phyloP scores from a whole-genome alignment of 352 stramenopile genomes.

The Pythium rishiriense region DNA sequence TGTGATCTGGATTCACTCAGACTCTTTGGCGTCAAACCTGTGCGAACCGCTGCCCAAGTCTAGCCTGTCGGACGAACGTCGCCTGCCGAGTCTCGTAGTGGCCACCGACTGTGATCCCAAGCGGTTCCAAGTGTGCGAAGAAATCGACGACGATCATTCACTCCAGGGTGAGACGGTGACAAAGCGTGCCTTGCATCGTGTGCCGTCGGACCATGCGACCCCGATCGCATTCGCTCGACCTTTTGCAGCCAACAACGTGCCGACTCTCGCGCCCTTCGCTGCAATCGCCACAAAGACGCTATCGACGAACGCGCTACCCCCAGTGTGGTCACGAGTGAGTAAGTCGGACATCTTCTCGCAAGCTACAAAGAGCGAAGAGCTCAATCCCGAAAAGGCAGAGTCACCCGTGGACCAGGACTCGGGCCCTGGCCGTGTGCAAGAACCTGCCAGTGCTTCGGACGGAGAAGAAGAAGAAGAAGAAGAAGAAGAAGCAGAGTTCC shows the following conservation, averaged over 20 bases:
- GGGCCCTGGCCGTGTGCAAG: background rate
- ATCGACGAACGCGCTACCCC: background rate
- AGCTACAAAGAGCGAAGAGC: background rate
- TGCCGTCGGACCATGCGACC: constrained; percentile 2
- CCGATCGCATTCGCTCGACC: background rate
- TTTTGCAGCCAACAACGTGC: background rate
- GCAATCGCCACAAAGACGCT: constrained; percentile 4
- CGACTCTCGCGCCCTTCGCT: constrained; percentile 13
- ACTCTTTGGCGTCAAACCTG: constrained; percentile 45
- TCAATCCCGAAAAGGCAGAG: constrained; percentile 5
- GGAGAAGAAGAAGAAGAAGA: constrained; percentile 4
- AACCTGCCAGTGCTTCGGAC: background rate
- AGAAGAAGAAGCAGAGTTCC: constrained; percentile 19
- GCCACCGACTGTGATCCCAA: constrained; percentile 19
- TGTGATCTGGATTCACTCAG: background rate
- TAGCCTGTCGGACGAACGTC: background rate
- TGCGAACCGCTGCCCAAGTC: constrained; percentile 36
- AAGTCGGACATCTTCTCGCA: constrained; percentile 1
- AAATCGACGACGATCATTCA: background rate
- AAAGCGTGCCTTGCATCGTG: constrained; percentile 16
- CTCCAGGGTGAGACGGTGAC: background rate
- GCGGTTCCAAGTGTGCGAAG: background rate
- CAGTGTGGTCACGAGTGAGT: constrained; percentile 11
- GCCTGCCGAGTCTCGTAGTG: constrained; percentile 15
- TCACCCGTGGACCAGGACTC: background rate